Percentiles rank a stretch among this genome's conserved stretches.
Conservation (phyloP, 352 stramenopile species). For the Ophiocytium majus region DNA sequence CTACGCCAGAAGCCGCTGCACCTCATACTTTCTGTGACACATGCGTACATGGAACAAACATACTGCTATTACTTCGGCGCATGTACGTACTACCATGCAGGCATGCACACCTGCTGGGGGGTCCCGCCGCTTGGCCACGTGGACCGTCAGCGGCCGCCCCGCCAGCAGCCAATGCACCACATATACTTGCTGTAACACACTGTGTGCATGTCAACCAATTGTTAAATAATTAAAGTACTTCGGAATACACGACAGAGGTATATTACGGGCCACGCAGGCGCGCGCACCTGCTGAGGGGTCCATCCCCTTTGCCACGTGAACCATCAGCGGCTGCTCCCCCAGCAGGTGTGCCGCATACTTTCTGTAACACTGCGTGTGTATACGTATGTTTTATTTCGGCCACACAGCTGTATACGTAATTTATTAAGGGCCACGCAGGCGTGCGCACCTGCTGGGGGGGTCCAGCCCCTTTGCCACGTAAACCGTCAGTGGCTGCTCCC, state of each 20-base stretch:
- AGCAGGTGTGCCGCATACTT: background rate
- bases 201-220: too few species aligned
- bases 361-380: background rate
- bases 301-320: background rate
- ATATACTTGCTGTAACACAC: background rate
- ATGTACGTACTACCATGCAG: too few species aligned
- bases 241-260: too few species aligned
- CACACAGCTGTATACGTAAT: background rate
- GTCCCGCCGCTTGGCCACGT: background rate
- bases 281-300: background rate
- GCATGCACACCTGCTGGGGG: background rate
- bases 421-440: background rate
- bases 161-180: background rate
- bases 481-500: constrained; percentile 39
- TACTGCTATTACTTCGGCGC: too few species aligned
- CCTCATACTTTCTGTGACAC: too few species aligned
- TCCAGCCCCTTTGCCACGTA: constrained; percentile 23
- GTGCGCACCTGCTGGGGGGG: background rate
- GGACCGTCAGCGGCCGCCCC: background rate
- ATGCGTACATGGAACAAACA: too few species aligned
- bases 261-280: too few species aligned
- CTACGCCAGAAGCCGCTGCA: background rate
- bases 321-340: background rate
- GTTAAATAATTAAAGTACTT: too few species aligned
- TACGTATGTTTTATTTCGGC: background rate